Conservation (phyloP, 2,329 filamentous ascomycete species). For the Paecilomyces variotii region DNA sequence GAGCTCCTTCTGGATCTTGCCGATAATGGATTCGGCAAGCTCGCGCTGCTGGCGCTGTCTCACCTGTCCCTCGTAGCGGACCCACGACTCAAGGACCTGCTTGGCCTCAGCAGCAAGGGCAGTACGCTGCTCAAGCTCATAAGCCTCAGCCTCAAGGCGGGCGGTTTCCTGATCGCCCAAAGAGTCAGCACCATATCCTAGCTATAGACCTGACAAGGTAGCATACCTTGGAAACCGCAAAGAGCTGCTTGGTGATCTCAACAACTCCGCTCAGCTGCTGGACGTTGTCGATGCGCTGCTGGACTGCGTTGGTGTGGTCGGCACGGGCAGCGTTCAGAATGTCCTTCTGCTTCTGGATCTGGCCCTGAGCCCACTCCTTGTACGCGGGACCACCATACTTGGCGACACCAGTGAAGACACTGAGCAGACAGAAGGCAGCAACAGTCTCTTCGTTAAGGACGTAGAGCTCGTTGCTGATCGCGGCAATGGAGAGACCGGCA, state of each 20-base stretch:
- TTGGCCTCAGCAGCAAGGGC: conserved; percentile 89
- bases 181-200: conserved; percentile 3
- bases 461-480: conserved; percentile 99
- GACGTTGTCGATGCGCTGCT: conserved; percentile 88
- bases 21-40: conserved; percentile 84
- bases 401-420: conserved; percentile 85
- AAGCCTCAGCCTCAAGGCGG: conserved; percentile 88
- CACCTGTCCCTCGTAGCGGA: conserved; percentile 95
- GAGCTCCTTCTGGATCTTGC: conserved; percentile 98
- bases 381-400: conserved; percentile 92
- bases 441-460: conserved; percentile 99
- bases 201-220: conserved; percentile 1
- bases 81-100: conserved; percentile 93
- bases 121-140: conserved; percentile 94
- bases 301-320: conserved; percentile 93
- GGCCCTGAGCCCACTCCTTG: conserved; percentile 80
- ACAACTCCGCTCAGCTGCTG: conserved; percentile 91
- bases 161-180: conserved; percentile 70
- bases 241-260: conserved; percentile 93
- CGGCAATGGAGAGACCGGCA: conserved; percentile 83
- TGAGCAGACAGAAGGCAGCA: conserved; percentile 83
- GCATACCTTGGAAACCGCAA: conserved; percentile 92
- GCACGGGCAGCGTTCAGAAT: conserved; percentile 90
- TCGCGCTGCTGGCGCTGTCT: conserved; percentile 98
- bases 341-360: conserved; percentile 86